Evolutionary conservation across 148 eudicot genomes (phyloP).

Genomic region (Persicaria tinctoria): DNA sequence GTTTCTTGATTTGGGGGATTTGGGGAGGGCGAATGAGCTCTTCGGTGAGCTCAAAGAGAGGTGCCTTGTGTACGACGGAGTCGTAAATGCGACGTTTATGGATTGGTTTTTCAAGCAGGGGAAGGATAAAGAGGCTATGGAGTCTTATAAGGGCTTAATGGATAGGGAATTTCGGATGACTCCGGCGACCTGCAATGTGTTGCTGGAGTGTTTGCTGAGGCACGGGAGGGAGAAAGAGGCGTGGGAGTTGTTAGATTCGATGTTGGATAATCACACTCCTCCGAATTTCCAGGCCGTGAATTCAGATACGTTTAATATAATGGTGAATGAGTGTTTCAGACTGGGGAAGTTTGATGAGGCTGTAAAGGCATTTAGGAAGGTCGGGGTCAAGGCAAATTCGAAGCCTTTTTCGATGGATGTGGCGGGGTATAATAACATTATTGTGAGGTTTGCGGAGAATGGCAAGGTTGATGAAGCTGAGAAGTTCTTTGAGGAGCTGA

Average conservation of each 20-base stretch:
- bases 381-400: slow-evolving; percentile 42
- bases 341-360: slow-evolving; percentile 58
- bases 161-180: slow-evolving; percentile 57
- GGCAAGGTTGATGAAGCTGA: slow-evolving; percentile 79
- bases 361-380: slow-evolving; percentile 58
- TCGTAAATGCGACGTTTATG: slow-evolving; percentile 73
- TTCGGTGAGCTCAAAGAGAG: slow-evolving; percentile 77
- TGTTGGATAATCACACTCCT: slow-evolving; percentile 41
- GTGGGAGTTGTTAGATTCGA: slow-evolving; percentile 30
- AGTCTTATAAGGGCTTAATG: slow-evolving; percentile 53
- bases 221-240: slow-evolving; percentile 43
- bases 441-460: slow-evolving; percentile 57
- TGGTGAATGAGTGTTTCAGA: slow-evolving; percentile 40
- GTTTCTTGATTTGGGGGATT: slow-evolving; percentile 50
- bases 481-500: slow-evolving; percentile 48
- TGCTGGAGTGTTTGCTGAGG: slow-evolving; percentile 53
- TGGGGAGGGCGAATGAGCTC: slow-evolving; percentile 66
- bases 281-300: slow-evolving; percentile 44
- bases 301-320: slow-evolving; percentile 31
- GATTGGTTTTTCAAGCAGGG: slow-evolving; percentile 68
- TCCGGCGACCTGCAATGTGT: slow-evolving; percentile 78
- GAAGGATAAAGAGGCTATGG: slow-evolving; percentile 75
- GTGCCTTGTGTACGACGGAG: slow-evolving; percentile 77
- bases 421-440: slow-evolving; percentile 67
- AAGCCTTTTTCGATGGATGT: slow-evolving; percentile 89